phyloP scores from a whole-genome alignment of 257 asterid genomes.

The Gentiana dahurica region DNA sequence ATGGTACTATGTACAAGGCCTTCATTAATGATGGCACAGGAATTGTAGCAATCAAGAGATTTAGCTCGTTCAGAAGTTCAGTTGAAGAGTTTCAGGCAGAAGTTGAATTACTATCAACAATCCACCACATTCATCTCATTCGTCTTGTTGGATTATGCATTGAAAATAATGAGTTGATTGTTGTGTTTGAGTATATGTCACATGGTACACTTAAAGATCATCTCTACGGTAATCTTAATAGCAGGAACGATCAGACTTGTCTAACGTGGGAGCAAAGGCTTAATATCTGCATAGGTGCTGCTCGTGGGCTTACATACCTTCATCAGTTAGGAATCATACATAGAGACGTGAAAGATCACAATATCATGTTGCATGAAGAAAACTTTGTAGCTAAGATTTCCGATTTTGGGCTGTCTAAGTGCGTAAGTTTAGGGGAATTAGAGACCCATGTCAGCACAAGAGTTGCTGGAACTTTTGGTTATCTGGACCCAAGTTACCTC shows the following conservation, averaged over 20 bases:
- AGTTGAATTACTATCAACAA: neutral
- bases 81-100: neutral
- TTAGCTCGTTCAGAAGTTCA: neutral
- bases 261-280: slow-evolving; percentile 7
- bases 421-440: no score
- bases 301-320: neutral
- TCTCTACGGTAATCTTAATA: neutral
- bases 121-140: neutral
- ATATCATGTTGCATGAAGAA: neutral
- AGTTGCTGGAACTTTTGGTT: slow-evolving; percentile 5
- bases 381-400: neutral
- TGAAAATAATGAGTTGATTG: neutral
- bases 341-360: neutral
- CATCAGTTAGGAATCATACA: neutral
- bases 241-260: neutral
- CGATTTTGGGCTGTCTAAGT: neutral
- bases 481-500: neutral
- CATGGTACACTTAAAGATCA: neutral
- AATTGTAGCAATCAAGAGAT: neutral
- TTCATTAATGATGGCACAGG: slow-evolving; percentile 1
- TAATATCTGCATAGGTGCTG: slow-evolving; percentile 2
- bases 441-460: no score
- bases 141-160: slow-evolving; percentile 3
- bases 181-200: neutral
- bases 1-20: slow-evolving; percentile 14